phyloP scores from a whole-genome alignment of 805 yeast genomes.

The Vanderwaltozyma polyspora region DNA sequence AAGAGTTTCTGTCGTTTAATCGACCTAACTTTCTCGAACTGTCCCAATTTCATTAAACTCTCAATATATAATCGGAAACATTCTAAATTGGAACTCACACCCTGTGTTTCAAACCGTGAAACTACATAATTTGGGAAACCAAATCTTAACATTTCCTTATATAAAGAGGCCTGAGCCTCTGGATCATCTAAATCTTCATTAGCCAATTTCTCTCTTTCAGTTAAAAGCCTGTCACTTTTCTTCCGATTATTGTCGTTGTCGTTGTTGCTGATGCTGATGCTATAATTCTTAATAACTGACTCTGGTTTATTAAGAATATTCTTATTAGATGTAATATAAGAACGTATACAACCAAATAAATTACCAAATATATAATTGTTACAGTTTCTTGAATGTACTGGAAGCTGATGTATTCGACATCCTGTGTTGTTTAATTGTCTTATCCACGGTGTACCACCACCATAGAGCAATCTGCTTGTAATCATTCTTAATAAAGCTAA shows the following conservation, averaged over 20 bases:
- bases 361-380: too few relatives aligned
- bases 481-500: too few relatives aligned
- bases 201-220: constrained; percentile 56
- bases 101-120: constrained; percentile 79
- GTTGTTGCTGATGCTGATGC: too few relatives aligned
- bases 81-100: constrained; percentile 59
- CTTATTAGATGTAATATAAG: too few relatives aligned
- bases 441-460: too few relatives aligned
- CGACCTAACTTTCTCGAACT: constrained; percentile 12
- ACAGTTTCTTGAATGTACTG: too few relatives aligned
- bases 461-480: too few relatives aligned
- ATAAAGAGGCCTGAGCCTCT: constrained; percentile 65
- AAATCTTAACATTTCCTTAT: constrained; percentile 55
- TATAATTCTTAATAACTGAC: too few relatives aligned
- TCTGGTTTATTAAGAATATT: too few relatives aligned
- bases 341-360: too few relatives aligned
- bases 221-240: background rate
- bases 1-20: constrained; percentile 24
- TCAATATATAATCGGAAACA: constrained; percentile 66
- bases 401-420: too few relatives aligned
- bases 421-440: too few relatives aligned
- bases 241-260: background rate
- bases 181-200: constrained; percentile 60
- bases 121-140: constrained; percentile 88
- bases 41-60: constrained; percentile 64